Evolutionary conservation across 2,329 filamentous ascomycete genomes (phyloP).

Genomic region (Xylariomycetidae sp.): DNA sequence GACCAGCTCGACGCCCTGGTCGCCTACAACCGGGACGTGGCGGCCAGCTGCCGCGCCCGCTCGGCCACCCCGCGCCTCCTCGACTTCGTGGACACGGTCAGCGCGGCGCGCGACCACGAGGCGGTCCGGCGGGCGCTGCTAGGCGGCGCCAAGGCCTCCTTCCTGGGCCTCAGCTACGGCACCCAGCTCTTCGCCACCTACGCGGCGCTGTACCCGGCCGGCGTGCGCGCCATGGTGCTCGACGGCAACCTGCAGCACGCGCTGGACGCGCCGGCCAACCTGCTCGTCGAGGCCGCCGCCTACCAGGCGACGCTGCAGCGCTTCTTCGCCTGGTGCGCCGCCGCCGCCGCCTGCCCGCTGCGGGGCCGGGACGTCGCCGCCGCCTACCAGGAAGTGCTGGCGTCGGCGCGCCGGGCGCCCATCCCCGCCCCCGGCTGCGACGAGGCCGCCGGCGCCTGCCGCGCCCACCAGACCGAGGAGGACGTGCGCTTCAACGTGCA

Average conservation of each 20-base stretch:
- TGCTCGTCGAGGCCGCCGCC: conserved; percentile 29
- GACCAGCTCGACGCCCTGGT: conserved; percentile 31
- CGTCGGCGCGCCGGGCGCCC: conserved; percentile 24
- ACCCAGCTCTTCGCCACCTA: conserved; percentile 37
- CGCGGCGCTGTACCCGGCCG: conserved; percentile 36
- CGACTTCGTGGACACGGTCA: conserved; percentile 35
- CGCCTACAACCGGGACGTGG: conserved; percentile 32
- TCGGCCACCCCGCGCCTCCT: conserved; percentile 35
- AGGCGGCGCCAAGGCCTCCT: conserved; percentile 22
- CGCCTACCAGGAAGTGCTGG: conserved; percentile 21
- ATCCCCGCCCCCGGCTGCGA: conserved; percentile 31
- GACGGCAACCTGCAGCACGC: conserved; percentile 39
- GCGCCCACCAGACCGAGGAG: conserved; percentile 23
- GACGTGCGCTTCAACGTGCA: conserved; percentile 28
- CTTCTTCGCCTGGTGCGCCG: conserved; percentile 33
- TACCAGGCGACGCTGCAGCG: conserved; percentile 30
- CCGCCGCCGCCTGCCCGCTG: conserved; percentile 23
- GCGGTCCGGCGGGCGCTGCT: conserved; percentile 23
- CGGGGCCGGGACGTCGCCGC: conserved; percentile 22
- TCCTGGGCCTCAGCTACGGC: conserved; percentile 38
- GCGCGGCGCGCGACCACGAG: conserved; percentile 25
- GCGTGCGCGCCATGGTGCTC: conserved; percentile 34
- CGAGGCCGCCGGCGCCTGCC: conserved; percentile 15
- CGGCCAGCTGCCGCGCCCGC: conserved; percentile 31
- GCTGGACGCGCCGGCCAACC: conserved; percentile 26